These are phyloP conservation scores for Torrubiellomyces zombiae DNA, from an alignment of 2,329 filamentous ascomycete genomes.

Conservation along the genomic window DNA sequence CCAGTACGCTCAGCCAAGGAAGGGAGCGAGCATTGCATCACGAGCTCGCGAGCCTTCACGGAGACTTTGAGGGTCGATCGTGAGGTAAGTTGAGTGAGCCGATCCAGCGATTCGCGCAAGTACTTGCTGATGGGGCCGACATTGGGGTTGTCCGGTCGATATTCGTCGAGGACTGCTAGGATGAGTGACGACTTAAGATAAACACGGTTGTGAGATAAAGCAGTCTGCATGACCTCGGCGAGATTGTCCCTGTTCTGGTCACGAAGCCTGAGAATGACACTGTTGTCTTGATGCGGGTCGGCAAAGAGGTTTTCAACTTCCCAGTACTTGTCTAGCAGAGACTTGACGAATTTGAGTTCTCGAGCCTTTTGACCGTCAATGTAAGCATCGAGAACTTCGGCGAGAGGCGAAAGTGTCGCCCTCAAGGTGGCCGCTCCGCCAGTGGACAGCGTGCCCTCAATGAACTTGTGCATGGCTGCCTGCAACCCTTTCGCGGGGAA, in stretches of 20 bases:
- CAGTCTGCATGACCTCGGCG: constrained; percentile 65
- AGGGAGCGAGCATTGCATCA: constrained; percentile 92
- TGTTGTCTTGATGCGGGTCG: constrained; percentile 76
- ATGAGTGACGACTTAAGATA: constrained; percentile 88
- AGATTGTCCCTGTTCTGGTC: constrained; percentile 95
- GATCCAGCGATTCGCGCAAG: constrained; percentile 66
- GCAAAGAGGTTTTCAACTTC: constrained; percentile 79
- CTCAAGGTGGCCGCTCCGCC: constrained; percentile 60
- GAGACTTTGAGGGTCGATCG: constrained; percentile 81
- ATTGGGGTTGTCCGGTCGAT: constrained; percentile 85
- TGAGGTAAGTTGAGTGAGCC: constrained; percentile 74
- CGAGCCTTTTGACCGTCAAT: constrained; percentile 77
- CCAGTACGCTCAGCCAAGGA: constrained; percentile 86
- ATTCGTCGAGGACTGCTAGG: constrained; percentile 81
- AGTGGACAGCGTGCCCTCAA: constrained; percentile 67
- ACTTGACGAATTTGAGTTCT: constrained; percentile 69
- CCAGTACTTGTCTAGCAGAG: constrained; percentile 66
- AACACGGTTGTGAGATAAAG: constrained; percentile 85
- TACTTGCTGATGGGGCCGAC: constrained; percentile 78
- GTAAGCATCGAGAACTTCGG: constrained; percentile 65
- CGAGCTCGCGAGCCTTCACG: constrained; percentile 88
- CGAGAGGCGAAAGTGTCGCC: constrained; percentile 56
- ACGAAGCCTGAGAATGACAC: constrained; percentile 81
- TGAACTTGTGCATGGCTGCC: constrained; percentile 74
- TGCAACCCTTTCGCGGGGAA: constrained; percentile 81